Evolutionary conservation across 1,284 basidiomycete species (phyloP).

Genomic region (Heliocybe sulcata): DNA sequence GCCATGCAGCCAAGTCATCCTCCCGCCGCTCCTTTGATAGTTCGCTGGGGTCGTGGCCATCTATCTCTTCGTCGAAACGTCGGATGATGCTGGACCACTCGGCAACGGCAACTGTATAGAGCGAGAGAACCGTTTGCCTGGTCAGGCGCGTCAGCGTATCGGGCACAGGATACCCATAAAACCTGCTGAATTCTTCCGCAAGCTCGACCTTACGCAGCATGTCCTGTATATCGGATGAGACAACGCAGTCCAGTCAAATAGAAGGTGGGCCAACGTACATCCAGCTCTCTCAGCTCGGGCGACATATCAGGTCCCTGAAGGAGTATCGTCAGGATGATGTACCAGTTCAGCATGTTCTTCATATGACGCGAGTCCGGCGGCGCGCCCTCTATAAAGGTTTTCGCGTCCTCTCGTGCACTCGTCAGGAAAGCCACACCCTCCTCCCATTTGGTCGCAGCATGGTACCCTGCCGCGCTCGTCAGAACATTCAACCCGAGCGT

Average conservation of each 20-base stretch:
- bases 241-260: neutral
- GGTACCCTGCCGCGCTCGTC: slow-evolving; percentile 25
- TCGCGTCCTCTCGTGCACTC: slow-evolving; percentile 50
- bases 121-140: slow-evolving; percentile 35
- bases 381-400: slow-evolving; percentile 42
- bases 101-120: slow-evolving; percentile 31
- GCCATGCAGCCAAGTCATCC: slow-evolving; percentile 49
- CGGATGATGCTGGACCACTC: slow-evolving; percentile 30
- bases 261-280: slow-evolving; percentile 25
- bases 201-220: slow-evolving; percentile 35
- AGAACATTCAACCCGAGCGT: slow-evolving; percentile 42
- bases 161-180: slow-evolving; percentile 35
- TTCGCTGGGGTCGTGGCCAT: neutral
- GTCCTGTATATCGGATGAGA: slow-evolving; percentile 20
- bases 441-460: slow-evolving; percentile 38
- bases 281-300: slow-evolving; percentile 37
- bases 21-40: slow-evolving; percentile 16
- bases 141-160: slow-evolving; percentile 42
- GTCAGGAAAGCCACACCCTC: slow-evolving; percentile 52
- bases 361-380: slow-evolving; percentile 56
- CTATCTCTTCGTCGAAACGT: neutral
- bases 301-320: slow-evolving; percentile 41
- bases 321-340: slow-evolving; percentile 35
- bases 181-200: slow-evolving; percentile 39
- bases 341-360: slow-evolving; percentile 50